Conservation (phyloP, 257 asterid genomes). For the Catharanthus roseus region DNA sequence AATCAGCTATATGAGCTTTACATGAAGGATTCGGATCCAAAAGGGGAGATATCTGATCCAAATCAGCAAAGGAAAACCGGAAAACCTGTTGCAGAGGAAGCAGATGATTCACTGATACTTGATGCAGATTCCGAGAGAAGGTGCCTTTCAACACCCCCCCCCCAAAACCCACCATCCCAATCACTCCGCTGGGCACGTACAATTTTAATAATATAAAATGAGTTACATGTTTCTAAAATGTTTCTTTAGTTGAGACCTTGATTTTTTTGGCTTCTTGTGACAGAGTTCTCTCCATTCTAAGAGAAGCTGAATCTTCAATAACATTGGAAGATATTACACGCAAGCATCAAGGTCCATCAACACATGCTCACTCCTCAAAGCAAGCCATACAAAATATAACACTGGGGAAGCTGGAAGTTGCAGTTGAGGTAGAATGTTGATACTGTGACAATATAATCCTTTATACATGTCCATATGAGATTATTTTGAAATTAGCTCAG, state of each 20-base stretch:
- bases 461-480: neutral
- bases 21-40: conserved; percentile 28
- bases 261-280: neutral
- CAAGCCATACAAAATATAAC: conserved; percentile 42
- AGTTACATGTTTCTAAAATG: neutral
- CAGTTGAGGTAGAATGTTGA: conserved; percentile 52
- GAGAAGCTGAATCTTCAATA: conserved; percentile 49
- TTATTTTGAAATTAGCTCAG: neutral
- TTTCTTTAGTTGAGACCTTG: neutral
- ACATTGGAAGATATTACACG: conserved; percentile 38
- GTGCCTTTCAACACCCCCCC: conserved; percentile 17
- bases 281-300: conserved; percentile 54
- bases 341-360: conserved; percentile 45
- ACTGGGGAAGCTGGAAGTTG: conserved; percentile 71
- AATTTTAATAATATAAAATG: no score
- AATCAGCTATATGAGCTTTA: conserved; percentile 28
- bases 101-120: conserved; percentile 25
- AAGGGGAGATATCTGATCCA: conserved; percentile 8
- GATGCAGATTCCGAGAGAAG: conserved; percentile 61
- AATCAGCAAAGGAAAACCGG: conserved; percentile 30
- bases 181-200: neutral
- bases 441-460: neutral
- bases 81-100: conserved; percentile 28
- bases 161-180: neutral
- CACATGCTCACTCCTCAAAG: conserved; percentile 37